Evolutionary conservation across 75 land plant species (phyloP), one percentile per base, ranked within the genome.

Genomic region (Larix kaempferi): DNA sequence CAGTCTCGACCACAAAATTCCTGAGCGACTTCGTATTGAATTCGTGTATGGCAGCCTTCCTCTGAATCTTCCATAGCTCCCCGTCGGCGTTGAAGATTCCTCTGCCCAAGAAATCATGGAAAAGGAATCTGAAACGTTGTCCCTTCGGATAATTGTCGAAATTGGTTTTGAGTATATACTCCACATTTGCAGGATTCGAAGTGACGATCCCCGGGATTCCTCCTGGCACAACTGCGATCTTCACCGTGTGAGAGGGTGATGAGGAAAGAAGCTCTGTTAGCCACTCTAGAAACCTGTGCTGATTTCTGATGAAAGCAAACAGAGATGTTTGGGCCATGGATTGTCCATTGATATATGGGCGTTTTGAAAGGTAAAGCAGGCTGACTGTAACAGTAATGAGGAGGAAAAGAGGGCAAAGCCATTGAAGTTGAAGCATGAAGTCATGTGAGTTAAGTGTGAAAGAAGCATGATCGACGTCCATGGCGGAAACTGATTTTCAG

Each of bases 51-150:
- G 86, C 83, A 19, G 57, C 37, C 59, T 77, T 77, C 7, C 86
- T 74, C 75, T 81, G 83, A 13, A 59, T 44, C 76, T 77, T 76
- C 86, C 86, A 84, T 26, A 27, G 15, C 33, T 77, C 84, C 1
- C 86, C 86, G 59, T 84, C 84, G 7, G 33, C 66, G 44, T 72
- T 60, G 76, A 81, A 84, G 29, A 84, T 84, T 12, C 86, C 86
- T 17, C 57, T 15, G 21, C 86, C 86, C 12, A 84, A 58, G 29
- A 83, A 72, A 21, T 83, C 85, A 5, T 33, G 54, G 15, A 80
- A 19, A 19, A 33, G 11, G 14, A 0, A 15, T 8, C 19, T 25
- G 22, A 79, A 69, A 39, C 23, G 81, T 10, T 73, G 5, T 3
- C 52, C 85, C 78, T 83, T 83, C 2, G 82, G 82, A 22, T 79